Conservation (phyloP, 768 basidiomycete genomes). For the Coprinopsis cinerea region DNA sequence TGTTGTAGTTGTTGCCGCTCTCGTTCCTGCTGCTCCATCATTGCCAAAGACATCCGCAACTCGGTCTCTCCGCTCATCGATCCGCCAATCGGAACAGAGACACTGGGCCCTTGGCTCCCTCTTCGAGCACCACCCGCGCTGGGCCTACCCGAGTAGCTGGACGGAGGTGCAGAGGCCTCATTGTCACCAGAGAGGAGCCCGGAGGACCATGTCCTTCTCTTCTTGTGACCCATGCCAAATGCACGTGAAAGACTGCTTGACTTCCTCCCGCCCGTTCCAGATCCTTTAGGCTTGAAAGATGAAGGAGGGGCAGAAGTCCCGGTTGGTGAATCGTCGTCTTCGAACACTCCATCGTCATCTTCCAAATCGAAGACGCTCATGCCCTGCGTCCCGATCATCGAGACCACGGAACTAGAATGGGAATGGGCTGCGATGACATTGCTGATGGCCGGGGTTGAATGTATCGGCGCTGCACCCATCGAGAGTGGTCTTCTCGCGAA, state of each 20-base stretch:
- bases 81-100: constrained; percentile 13
- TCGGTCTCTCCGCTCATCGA: constrained; percentile 60
- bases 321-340: constrained; percentile 4
- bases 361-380: constrained; percentile 8
- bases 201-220: constrained; percentile 7
- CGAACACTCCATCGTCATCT: neutral
- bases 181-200: constrained; percentile 5
- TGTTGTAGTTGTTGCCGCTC: neutral
- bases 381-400: neutral
- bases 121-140: neutral
- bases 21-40: constrained; percentile 9
- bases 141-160: neutral
- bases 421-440: neutral
- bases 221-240: constrained; percentile 3
- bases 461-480: constrained; percentile 2
- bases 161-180: neutral
- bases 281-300: neutral
- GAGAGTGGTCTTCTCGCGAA: constrained; percentile 7
- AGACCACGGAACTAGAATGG: neutral
- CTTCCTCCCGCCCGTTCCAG: neutral
- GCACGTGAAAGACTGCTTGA: constrained; percentile 8
- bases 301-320: neutral
- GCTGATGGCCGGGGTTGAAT: constrained; percentile 1
- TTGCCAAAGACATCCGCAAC: constrained; percentile 48
- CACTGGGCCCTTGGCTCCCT: too few relatives aligned